These are phyloP conservation scores for Magnusiomyces ingens DNA, from an alignment of 1,139 yeast species.

Conservation along the genomic window DNA sequence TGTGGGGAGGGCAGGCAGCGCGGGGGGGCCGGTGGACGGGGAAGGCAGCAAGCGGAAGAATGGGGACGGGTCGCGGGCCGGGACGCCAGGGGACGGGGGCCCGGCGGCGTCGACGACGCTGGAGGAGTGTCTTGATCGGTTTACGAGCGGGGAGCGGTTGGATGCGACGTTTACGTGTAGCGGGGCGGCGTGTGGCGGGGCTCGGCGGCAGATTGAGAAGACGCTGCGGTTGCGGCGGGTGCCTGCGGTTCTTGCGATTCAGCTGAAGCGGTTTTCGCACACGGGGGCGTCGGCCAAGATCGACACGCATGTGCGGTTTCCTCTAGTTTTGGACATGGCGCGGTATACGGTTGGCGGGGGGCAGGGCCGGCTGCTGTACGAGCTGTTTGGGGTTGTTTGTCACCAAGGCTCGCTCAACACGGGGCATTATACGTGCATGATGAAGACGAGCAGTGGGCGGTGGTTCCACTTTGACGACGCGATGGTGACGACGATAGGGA, in stretches of 20 bases:
- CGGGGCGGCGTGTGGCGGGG: conserved; percentile 23
- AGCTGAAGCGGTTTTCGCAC: conserved; percentile 84
- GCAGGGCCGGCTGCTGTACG: conserved; percentile 43
- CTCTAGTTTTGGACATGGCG: conserved; percentile 62
- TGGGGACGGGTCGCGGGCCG: too few relatives aligned
- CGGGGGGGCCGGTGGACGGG: too few relatives aligned
- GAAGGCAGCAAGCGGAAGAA: not conserved
- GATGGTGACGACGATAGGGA: conserved; percentile 60
- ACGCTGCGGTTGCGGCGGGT: conserved; percentile 58
- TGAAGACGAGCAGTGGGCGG: conserved; percentile 58
- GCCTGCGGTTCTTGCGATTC: conserved; percentile 77
- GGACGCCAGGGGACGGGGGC: too few relatives aligned
- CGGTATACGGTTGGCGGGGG: conserved; percentile 43
- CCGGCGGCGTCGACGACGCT: conserved; percentile 28
- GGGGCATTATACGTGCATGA: conserved; percentile 83
- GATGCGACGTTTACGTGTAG: conserved; percentile 65
- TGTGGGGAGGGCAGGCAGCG: conserved; percentile 20
- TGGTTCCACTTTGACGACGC: conserved; percentile 95
- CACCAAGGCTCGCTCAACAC: conserved; percentile 92
- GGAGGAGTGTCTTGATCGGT: conserved; percentile 63
- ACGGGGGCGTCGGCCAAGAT: conserved; percentile 63
- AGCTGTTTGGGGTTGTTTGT: conserved; percentile 76
- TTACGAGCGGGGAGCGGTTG: conserved; percentile 68
- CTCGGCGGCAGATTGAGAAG: conserved; percentile 60
- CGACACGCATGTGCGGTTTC: conserved; percentile 67